Evolutionary conservation across 78 protist genomes (phyloP).

Genomic region (Cyanophora paradoxa): DNA sequence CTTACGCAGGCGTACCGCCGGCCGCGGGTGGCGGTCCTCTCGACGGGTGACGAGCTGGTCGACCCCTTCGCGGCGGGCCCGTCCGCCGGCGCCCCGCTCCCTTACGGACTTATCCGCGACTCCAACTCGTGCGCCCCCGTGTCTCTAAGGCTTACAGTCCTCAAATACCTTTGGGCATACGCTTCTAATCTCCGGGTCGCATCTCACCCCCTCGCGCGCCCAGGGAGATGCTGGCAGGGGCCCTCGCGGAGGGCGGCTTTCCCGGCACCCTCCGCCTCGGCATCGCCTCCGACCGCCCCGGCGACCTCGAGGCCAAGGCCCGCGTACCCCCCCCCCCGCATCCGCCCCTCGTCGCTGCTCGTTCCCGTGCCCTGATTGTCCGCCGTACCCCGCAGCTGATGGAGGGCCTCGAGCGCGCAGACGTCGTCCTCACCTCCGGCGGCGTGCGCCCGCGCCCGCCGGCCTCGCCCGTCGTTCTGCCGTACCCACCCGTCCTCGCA

Average conservation of each 20-base stretch:
- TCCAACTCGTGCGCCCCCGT: constrained; percentile 7
- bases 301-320: neutral
- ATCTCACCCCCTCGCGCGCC: too few species aligned
- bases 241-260: neutral
- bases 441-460: too few species aligned
- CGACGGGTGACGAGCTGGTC: constrained; percentile 72
- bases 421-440: constrained; percentile 55
- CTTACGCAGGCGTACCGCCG: neutral
- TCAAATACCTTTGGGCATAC: too few species aligned
- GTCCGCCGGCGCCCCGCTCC: neutral
- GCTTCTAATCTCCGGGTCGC: too few species aligned
- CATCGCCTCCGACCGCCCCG: neutral
- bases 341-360: neutral
- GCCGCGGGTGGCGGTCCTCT: constrained; percentile 48
- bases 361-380: neutral
- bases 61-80: neutral
- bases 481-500: too few species aligned
- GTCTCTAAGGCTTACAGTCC: too few species aligned
- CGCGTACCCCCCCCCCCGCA: neutral
- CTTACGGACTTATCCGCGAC: constrained; percentile 21
- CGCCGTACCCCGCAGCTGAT: neutral
- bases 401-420: constrained; percentile 15
- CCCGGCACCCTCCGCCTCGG: neutral
- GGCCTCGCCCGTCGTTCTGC: too few species aligned
- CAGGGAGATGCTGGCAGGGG: constrained; percentile 10